Evolutionary conservation across 1,284 basidiomycete genomes (phyloP).

Genomic region (Ganoderma multipileum): DNA sequence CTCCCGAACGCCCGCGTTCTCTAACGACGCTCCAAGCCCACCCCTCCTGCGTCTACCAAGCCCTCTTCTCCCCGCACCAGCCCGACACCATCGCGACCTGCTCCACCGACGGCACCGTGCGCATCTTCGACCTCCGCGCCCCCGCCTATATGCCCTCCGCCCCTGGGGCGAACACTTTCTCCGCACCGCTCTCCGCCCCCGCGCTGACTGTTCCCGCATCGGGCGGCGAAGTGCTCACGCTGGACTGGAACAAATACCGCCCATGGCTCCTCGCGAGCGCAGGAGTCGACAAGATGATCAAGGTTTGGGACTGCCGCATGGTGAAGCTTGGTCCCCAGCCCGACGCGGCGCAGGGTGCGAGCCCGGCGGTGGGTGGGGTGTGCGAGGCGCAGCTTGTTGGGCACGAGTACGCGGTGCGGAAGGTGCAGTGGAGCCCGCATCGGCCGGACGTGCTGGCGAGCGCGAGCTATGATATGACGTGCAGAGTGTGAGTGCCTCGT

Average conservation of each 20-base stretch:
- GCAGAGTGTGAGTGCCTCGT: constrained; percentile 74
- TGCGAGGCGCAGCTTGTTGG: constrained; percentile 75
- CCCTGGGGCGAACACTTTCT: constrained; percentile 55
- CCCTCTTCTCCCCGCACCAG: constrained; percentile 90
- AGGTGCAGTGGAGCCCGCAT: constrained; percentile 82
- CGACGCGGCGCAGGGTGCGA: constrained; percentile 38
- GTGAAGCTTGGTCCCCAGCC: constrained; percentile 56
- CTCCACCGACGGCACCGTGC: constrained; percentile 85
- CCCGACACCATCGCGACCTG: constrained; percentile 84
- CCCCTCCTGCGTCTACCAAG: constrained; percentile 86
- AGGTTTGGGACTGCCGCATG: constrained; percentile 90
- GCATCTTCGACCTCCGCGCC: constrained; percentile 80
- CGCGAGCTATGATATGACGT: constrained; percentile 97
- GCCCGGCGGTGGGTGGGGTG: constrained; percentile 62
- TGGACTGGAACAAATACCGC: constrained; percentile 95
- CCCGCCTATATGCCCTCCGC: constrained; percentile 49
- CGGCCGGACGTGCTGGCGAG: constrained; percentile 81
- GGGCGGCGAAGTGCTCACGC: constrained; percentile 72
- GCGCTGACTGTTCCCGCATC: constrained; percentile 76
- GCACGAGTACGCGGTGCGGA: constrained; percentile 85
- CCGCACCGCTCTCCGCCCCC: constrained; percentile 66
- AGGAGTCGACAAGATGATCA: constrained; percentile 82
- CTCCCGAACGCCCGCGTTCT: constrained; percentile 80
- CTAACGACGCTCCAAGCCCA: constrained; percentile 85
- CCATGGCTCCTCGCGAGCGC: constrained; percentile 81